phyloP scores from a whole-genome alignment of 2,329 filamentous ascomycete genomes.

The Neofusicoccum sp. region DNA sequence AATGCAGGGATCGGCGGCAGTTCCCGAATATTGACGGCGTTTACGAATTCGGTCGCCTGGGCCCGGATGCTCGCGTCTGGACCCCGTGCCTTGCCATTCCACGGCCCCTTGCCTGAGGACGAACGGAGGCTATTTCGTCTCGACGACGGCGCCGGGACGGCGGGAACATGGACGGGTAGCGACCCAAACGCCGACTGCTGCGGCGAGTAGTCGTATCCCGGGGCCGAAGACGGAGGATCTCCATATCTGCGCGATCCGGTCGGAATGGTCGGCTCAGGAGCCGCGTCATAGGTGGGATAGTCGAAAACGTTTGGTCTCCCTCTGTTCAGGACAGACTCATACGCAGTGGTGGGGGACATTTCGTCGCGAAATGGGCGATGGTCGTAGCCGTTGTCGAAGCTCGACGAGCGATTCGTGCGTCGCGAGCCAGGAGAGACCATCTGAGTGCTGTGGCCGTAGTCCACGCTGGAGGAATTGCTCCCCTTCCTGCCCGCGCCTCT shows the following conservation, averaged over 20 bases:
- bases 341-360: not conserved
- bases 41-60: slow-evolving; percentile 53
- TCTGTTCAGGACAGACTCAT: slow-evolving; percentile 50
- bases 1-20: slow-evolving; percentile 49
- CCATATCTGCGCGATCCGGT: slow-evolving; percentile 69
- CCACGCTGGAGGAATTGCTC: slow-evolving; percentile 71
- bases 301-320: slow-evolving; percentile 46
- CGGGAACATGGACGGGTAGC: slow-evolving; percentile 48
- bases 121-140: slow-evolving; percentile 60
- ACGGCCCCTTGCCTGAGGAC: slow-evolving; percentile 52
- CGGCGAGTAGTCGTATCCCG: slow-evolving; percentile 32
- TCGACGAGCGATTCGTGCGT: slow-evolving; percentile 63
- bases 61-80: slow-evolving; percentile 45
- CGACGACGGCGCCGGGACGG: slow-evolving; percentile 28
- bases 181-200: slow-evolving; percentile 42
- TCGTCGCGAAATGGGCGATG: slow-evolving; percentile 28
- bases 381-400: slow-evolving; percentile 63
- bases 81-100: slow-evolving; percentile 47
- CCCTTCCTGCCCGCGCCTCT: slow-evolving; percentile 58
- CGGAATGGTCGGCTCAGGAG: slow-evolving; percentile 82
- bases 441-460: slow-evolving; percentile 63
- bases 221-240: slow-evolving; percentile 43
- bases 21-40: slow-evolving; percentile 46
- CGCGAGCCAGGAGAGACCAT: slow-evolving; percentile 58
- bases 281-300: slow-evolving; percentile 71